Evolutionary conservation across 345 rosid species (phyloP).

Genomic region (Linum usitatissimum): DNA sequence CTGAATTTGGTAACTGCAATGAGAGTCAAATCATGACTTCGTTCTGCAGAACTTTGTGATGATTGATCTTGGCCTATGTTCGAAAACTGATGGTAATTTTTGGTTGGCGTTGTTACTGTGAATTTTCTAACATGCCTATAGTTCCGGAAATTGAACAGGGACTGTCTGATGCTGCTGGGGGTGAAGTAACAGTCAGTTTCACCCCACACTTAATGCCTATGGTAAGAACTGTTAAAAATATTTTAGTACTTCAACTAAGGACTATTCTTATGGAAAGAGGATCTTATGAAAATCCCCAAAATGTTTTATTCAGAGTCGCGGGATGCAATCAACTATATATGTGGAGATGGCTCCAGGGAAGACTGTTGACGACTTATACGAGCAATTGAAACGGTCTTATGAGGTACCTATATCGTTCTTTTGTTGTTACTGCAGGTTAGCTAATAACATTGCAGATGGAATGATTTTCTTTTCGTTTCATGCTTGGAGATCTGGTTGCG

Average conservation of each 20-base stretch:
- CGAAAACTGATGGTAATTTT: too few relatives aligned
- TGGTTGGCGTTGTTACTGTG: too few relatives aligned
- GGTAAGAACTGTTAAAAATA: slow-evolving; percentile 32
- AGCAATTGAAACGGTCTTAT: slow-evolving; percentile 40
- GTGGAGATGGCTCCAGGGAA: slow-evolving; percentile 74
- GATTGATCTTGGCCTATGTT: too few relatives aligned
- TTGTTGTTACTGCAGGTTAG: not conserved
- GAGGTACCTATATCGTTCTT: slow-evolving; percentile 33
- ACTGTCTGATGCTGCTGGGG: slow-evolving; percentile 53
- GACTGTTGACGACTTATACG: slow-evolving; percentile 46
- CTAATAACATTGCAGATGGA: not conserved
- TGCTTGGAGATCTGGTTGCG: not conserved
- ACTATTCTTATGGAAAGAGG: not conserved
- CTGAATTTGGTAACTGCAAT: not conserved
- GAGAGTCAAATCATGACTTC: too few relatives aligned
- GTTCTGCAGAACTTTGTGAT: too few relatives aligned
- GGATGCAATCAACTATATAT: slow-evolving; percentile 91
- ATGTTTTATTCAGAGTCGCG: slow-evolving; percentile 52
- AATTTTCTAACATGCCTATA: slow-evolving; percentile 18
- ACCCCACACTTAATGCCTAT: slow-evolving; percentile 99
- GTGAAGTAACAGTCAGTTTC: slow-evolving; percentile 79
- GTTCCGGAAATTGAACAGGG: slow-evolving; percentile 99
- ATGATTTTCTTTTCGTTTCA: too few relatives aligned
- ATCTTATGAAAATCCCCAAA: slow-evolving; percentile 8
- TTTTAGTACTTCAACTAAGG: slow-evolving; percentile 2